Percentiles rank a stretch among this genome's conserved stretches.
Evolutionary conservation across 352 stramenopile genomes (phyloP).

Genomic region (Phytophthora kernoviae): DNA sequence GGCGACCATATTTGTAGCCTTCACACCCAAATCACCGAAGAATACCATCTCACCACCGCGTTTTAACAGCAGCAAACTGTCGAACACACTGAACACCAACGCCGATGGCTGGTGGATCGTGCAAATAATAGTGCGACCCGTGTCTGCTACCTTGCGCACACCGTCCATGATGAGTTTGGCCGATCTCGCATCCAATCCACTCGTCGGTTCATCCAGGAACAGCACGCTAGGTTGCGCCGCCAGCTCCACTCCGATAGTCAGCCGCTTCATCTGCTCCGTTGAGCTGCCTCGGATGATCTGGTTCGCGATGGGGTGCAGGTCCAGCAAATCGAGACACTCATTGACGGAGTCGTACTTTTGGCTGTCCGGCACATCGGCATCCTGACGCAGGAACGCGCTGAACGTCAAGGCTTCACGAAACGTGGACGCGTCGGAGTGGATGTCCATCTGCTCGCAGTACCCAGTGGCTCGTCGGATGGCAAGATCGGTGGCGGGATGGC

Average conservation of each 20-base stretch:
- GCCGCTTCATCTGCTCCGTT: constrained; percentile 48
- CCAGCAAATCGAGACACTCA: constrained; percentile 36
- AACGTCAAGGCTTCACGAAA: constrained; percentile 89
- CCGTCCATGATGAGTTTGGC: constrained; percentile 82
- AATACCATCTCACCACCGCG: constrained; percentile 56
- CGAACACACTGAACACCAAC: constrained; percentile 55
- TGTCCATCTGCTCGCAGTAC: constrained; percentile 82
- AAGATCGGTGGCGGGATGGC: constrained; percentile 44
- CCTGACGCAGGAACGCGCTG: constrained; percentile 72
- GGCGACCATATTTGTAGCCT: constrained; percentile 35
- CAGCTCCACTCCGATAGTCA: constrained; percentile 65
- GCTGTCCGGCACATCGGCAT: constrained; percentile 23
- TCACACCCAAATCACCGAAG: constrained; percentile 53
- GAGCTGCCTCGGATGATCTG: constrained; percentile 43
- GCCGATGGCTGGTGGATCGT: constrained; percentile 89
- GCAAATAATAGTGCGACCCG: constrained; percentile 72
- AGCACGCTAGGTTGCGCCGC: constrained; percentile 80
- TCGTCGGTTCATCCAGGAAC: constrained; percentile 80
- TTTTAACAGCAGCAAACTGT: constrained; percentile 75
- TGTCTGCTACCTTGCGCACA: constrained; percentile 65
- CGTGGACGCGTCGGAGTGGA: constrained; percentile 82
- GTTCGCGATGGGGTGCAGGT: constrained; percentile 31
- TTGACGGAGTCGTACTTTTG: constrained; percentile 37
- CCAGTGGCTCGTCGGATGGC: constrained; percentile 34
- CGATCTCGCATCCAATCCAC: constrained; percentile 76